These are phyloP conservation scores for Gloeopeniophorella convolvens DNA, from an alignment of 768 basidiomycete species.

Conservation along the genomic window DNA sequence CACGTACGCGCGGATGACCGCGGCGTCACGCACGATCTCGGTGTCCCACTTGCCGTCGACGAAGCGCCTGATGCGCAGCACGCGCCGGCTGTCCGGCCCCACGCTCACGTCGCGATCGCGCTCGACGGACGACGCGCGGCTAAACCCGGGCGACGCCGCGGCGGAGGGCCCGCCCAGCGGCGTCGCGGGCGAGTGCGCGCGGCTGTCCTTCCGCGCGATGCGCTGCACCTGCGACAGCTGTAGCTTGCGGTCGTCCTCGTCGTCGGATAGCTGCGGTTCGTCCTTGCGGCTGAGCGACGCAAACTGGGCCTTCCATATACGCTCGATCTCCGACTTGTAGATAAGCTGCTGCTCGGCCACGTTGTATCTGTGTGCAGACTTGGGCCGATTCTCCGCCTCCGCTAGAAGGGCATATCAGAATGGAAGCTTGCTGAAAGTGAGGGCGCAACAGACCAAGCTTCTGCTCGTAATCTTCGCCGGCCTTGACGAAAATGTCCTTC, in stretches of 20 bases:
- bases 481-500: constrained; percentile 98
- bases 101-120: constrained; percentile 60
- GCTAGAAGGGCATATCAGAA: constrained; percentile 39
- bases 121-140: constrained; percentile 70
- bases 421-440: background rate
- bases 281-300: constrained; percentile 78
- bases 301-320: constrained; percentile 95
- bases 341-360: constrained; percentile 94
- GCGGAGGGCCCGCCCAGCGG: constrained; percentile 31
- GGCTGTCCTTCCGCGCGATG: constrained; percentile 30
- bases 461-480: constrained; percentile 89
- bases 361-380: constrained; percentile 87
- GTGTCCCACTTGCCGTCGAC: constrained; percentile 77
- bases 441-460: constrained; percentile 54
- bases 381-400: constrained; percentile 82
- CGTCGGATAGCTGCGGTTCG: constrained; percentile 69
- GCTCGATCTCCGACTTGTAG: constrained; percentile 95
- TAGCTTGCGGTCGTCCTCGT: constrained; percentile 40
- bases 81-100: constrained; percentile 66
- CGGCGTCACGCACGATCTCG: constrained; percentile 89
- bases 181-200: constrained; percentile 33
- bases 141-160: constrained; percentile 54
- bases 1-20: constrained; percentile 88
- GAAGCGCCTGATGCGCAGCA: constrained; percentile 78
- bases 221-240: constrained; percentile 24